Conservation (phyloP, 78 protist species). For the Paratrimastix pyriformis region DNA sequence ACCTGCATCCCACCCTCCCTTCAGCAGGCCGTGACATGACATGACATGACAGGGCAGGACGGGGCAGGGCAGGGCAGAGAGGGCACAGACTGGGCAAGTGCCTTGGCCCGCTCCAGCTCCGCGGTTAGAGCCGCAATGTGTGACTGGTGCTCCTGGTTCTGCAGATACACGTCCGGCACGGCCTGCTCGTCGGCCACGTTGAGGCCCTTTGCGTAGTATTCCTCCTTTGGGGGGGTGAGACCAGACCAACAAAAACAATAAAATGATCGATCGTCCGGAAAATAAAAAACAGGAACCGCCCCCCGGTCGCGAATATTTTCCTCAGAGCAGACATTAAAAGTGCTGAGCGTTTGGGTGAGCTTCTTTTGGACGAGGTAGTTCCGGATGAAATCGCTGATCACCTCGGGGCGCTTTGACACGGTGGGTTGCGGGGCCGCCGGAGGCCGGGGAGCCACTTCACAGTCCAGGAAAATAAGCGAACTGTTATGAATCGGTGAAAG, state of each 20-base stretch:
- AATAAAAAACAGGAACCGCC: too few species aligned
- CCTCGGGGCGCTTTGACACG: conserved; percentile 29
- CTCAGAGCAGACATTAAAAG: conserved; percentile 37
- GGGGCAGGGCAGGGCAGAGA: neutral
- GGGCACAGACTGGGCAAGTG: neutral
- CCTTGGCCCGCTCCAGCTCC: too few species aligned
- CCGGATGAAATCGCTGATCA: conserved; percentile 65
- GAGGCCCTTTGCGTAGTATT: conserved; percentile 20
- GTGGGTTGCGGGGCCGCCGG: neutral
- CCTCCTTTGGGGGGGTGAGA: neutral
- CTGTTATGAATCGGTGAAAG: too few species aligned
- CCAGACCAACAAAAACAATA: neutral
- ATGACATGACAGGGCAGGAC: neutral
- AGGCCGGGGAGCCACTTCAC: neutral
- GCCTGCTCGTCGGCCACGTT: conserved; percentile 13
- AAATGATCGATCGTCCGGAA: neutral
- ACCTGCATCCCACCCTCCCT: too few species aligned
- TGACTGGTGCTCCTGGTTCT: conserved; percentile 38
- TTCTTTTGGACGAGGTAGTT: conserved; percentile 49
- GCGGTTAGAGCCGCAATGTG: too few species aligned
- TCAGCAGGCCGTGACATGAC: too few species aligned
- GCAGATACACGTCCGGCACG: conserved; percentile 59
- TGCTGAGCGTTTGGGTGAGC: conserved; percentile 40
- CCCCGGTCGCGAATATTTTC: neutral
- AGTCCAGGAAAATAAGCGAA: too few species aligned